A percentile compares a stretch with the other conserved stretches of the same genome.
Evolutionary conservation across 192 early-diverging fungal genomes (phyloP).

Genomic region (Coemansia sp.): DNA sequence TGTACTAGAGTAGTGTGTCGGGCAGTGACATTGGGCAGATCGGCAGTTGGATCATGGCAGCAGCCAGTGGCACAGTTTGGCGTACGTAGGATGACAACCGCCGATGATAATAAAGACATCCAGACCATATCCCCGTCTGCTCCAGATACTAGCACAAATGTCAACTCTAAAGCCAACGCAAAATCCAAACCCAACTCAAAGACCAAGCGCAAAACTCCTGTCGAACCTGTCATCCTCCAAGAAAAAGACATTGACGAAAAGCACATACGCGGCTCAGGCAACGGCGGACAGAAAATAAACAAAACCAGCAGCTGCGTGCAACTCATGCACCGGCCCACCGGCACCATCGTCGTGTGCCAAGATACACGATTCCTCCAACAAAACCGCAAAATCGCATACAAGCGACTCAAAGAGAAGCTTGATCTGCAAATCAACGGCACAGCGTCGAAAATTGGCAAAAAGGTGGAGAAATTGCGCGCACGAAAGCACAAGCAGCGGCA

Average conservation of each 20-base stretch:
- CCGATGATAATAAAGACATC: not conserved
- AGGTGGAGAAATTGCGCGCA: constrained; percentile 63
- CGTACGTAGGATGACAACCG: not conserved
- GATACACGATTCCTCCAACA: constrained; percentile 70
- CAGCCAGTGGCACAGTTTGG: not conserved
- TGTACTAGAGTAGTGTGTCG: not conserved
- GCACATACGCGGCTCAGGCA: constrained; percentile 75
- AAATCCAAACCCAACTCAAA: not conserved
- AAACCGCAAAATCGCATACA: constrained; percentile 71
- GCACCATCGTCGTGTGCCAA: constrained; percentile 64
- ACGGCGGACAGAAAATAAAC: constrained; percentile 80
- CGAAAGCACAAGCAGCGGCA: constrained; percentile 58
- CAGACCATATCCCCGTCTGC: not conserved
- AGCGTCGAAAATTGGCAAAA: constrained; percentile 60
- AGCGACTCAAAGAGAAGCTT: constrained; percentile 64
- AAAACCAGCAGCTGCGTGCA: constrained; percentile 75
- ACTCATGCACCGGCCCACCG: constrained; percentile 70
- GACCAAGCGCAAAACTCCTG: not conserved
- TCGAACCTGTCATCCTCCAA: constrained; percentile 54
- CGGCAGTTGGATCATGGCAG: not conserved
- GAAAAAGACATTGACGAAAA: constrained; percentile 73
- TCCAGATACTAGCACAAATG: not conserved
- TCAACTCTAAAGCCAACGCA: not conserved
- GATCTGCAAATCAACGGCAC: constrained; percentile 68
- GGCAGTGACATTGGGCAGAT: not conserved